Evolutionary conservation across 306 rosid species (phyloP), one percentile per base, ranked within the genome.

Genomic region (Cajanus cajan): DNA sequence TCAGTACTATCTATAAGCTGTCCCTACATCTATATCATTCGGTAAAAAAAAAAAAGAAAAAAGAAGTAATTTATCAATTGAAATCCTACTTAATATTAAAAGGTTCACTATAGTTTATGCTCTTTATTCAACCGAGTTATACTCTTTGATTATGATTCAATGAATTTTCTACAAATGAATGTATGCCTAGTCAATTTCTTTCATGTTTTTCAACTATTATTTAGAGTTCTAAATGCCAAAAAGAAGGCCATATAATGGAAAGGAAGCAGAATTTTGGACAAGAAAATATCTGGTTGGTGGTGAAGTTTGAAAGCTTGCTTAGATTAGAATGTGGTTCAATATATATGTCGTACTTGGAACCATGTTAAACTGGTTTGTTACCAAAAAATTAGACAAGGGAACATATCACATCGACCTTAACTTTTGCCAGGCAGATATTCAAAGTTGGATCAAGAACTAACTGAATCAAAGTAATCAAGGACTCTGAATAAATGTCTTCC

Each of bases 361-460:
- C 14, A 25, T 37, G 14, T 18, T 13, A 22, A 44, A 22, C 33
- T 21, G 25, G 22, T 28, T 82, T 75, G 54, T 45, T 36, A 15
- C 6, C 21, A 47, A 45, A 58, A 34, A 59, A 37, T 37, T 59
- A 54, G 78, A 76, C 68, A 52, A 69, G 40, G 24, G 43, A 25
- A 59, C 78, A 59, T 41, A 48, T 68, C 77, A 58, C 73, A 48
- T 76, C 81, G 5, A 34, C 54, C 55, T 58, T 58, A n/a, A 16
- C 28, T 51, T 54, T 40, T 1, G 43, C 75, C 52, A 36, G 13
- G 8, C 33, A 41, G 48, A 65, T 66, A 28, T 52, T 65, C 13
- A 13, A 31, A 10, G 7, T 63, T 31, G 34, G 6, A 16, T 51
- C 3, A 50, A 14, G 51, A 28, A 37, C 11, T 50, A 50, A 3